These are phyloP conservation scores for Ustilago shanxiensis DNA, from an alignment of 1,284 basidiomycete genomes.

Conservation along the genomic window DNA sequence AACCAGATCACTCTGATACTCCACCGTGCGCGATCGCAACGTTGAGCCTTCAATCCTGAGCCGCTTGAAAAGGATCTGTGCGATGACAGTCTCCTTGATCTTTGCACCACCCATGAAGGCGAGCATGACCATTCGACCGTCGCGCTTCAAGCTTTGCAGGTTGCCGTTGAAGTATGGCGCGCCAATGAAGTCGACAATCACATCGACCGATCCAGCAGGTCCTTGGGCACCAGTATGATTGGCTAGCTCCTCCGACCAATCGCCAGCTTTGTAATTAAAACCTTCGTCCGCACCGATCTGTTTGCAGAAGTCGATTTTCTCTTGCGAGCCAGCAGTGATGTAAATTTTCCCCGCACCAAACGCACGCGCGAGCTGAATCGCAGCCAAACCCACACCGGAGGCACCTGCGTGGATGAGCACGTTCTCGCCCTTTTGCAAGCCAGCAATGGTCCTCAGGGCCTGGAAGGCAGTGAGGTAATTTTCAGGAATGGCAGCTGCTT, in stretches of 20 bases:
- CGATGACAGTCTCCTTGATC: slow-evolving; percentile 78
- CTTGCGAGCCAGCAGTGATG: slow-evolving; percentile 83
- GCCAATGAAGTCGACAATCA: slow-evolving; percentile 90
- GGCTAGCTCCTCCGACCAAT: slow-evolving; percentile 78
- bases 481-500: slow-evolving; percentile 73
- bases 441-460: slow-evolving; percentile 52
- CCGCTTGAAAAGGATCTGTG: slow-evolving; percentile 83
- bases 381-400: slow-evolving; percentile 83
- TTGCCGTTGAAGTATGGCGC: slow-evolving; percentile 86
- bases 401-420: slow-evolving; percentile 86
- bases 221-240: slow-evolving; percentile 52
- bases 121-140: slow-evolving; percentile 82
- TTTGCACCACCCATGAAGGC: slow-evolving; percentile 79
- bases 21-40: slow-evolving; percentile 80
- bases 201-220: slow-evolving; percentile 75
- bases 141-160: slow-evolving; percentile 79
- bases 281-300: slow-evolving; percentile 76
- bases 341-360: slow-evolving; percentile 74
- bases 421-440: slow-evolving; percentile 77
- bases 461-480: slow-evolving; percentile 67
- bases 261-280: slow-evolving; percentile 87
- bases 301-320: slow-evolving; percentile 85
- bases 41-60: slow-evolving; percentile 90
- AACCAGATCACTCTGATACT: slow-evolving; percentile 85
- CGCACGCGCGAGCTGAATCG: slow-evolving; percentile 85